Percentiles rank a stretch among this genome's conserved stretches.
Evolutionary conservation across 805 yeast genomes (phyloP).

Genomic region (Lipomyces oligophaga): DNA sequence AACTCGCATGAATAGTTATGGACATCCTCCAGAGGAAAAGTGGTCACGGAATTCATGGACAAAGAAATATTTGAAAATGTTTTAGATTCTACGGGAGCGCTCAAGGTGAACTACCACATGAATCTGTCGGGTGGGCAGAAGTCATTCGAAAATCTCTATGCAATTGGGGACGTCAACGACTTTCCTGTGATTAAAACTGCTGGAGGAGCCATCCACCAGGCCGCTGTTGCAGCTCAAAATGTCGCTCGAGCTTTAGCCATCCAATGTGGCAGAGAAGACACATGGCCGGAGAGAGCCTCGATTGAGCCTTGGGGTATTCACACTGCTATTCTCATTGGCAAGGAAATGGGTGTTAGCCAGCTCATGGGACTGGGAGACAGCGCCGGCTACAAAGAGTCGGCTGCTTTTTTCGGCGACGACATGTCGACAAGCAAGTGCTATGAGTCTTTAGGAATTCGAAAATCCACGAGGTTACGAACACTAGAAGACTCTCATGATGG

Average conservation of each 20-base stretch:
- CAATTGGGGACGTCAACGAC: conserved; percentile 19
- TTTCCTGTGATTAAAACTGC: conserved; percentile 19
- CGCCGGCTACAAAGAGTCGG: neutral
- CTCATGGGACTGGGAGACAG: neutral
- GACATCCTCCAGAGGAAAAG: conserved; percentile 12
- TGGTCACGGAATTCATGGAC: conserved; percentile 10
- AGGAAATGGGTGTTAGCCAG: conserved; percentile 9
- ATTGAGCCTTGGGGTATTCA: conserved; percentile 12
- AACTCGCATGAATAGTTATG: too few relatives aligned
- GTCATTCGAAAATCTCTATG: conserved; percentile 9
- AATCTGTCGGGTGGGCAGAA: conserved; percentile 1
- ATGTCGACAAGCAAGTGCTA: conserved; percentile 9
- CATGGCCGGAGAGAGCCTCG: neutral
- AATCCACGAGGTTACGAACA: too few relatives aligned
- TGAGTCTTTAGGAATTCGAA: conserved; percentile 5
- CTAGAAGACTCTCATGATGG: too few relatives aligned
- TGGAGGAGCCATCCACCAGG: conserved; percentile 15
- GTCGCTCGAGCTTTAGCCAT: conserved; percentile 4
- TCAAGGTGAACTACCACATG: conserved; percentile 8
- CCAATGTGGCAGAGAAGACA: conserved; percentile 2
- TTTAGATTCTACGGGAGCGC: neutral
- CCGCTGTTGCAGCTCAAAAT: conserved; percentile 8
- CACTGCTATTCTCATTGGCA: conserved; percentile 14
- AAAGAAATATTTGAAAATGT: neutral
- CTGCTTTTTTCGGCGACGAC: conserved; percentile 8